phyloP scores from a whole-genome alignment of 2,329 filamentous ascomycete genomes.

The Aspergillus ibericus region DNA sequence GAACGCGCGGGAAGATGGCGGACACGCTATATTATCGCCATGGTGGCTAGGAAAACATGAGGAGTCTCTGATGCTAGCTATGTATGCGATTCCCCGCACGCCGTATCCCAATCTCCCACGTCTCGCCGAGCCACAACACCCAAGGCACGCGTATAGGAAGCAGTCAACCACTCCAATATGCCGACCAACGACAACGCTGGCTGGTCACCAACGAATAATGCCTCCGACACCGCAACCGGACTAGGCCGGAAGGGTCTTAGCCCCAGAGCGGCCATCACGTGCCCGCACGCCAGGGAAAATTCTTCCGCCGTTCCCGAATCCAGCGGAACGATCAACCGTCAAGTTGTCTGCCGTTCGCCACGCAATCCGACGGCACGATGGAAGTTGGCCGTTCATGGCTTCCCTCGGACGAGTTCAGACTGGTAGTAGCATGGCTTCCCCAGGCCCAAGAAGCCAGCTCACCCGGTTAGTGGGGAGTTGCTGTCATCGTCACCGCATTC shows the following conservation, averaged over 20 bases:
- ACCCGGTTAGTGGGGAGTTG: background rate
- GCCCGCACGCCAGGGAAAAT: background rate
- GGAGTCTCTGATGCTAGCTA: too few relatives aligned
- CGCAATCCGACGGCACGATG: too few relatives aligned
- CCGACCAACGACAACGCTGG: too few relatives aligned
- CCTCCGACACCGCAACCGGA: background rate
- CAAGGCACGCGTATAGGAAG: too few relatives aligned
- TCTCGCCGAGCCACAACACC: too few relatives aligned
- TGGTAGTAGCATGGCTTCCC: background rate
- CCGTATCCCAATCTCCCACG: too few relatives aligned
- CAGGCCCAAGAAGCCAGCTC: background rate
- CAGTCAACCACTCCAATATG: too few relatives aligned
- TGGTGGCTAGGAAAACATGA: constrained; percentile 3
- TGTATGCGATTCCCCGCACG: too few relatives aligned
- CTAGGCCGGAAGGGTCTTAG: background rate
- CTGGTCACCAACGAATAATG: too few relatives aligned
- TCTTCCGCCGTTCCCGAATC: background rate
- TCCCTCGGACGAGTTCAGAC: too few relatives aligned
- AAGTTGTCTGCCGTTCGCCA: background rate
- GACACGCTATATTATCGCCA: constrained; percentile 13
- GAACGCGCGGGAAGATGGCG: background rate
- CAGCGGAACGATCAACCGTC: background rate
- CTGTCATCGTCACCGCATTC: background rate
- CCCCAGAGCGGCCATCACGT: background rate
- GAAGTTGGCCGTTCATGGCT: too few relatives aligned